Evolutionary conservation across 2,329 filamentous ascomycete species (phyloP), one percentile per base, ranked within the genome.

Genomic region (Polychaeton citri): DNA sequence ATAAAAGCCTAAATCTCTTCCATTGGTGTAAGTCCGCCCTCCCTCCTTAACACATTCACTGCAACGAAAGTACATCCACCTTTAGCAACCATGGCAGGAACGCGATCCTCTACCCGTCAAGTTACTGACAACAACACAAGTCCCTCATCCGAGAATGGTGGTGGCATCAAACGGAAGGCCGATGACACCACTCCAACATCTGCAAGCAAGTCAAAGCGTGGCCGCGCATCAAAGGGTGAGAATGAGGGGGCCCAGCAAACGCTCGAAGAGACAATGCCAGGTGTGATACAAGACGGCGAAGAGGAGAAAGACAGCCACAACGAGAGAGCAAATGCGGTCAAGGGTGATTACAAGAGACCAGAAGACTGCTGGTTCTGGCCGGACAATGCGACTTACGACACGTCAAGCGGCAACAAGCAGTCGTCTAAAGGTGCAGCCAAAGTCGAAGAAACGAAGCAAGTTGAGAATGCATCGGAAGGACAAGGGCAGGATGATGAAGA

Each of bases 221-320:
- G 54, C n/a, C 62, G 59, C 17, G 39, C 52, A 6, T 38, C 48
- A 12, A 65, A 62, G 43, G 24, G 24, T 15, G 24, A 28, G 24
- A 4, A 28, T 28, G 24, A 15, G 12, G 15, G 15, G 24, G 15
- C 24, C 3, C 70, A 74, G 48, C 64, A 64, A 44, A 71, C 66
- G 0, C 59, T 73, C 21, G 70, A 74, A 40, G 66, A 72, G 42
- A 64, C 61, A 1, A 53, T 71, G 30, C 55, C 58, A 7, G 49
- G 31, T 33, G 35, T 8, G 13, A 12, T 19, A 21, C 17, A 19
- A 10, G 18, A 33, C 16, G 28, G 30, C 21, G 19, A 37, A 30
- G 3, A 10, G 10, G 30, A 21, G 12, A 12, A 32, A 12, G 8
- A 32, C 16, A 17, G 13, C 10, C 10, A 32, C 35, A 30, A 19